phyloP scores from a whole-genome alignment of 2,329 filamentous ascomycete species.

The Didymella pomorum region DNA sequence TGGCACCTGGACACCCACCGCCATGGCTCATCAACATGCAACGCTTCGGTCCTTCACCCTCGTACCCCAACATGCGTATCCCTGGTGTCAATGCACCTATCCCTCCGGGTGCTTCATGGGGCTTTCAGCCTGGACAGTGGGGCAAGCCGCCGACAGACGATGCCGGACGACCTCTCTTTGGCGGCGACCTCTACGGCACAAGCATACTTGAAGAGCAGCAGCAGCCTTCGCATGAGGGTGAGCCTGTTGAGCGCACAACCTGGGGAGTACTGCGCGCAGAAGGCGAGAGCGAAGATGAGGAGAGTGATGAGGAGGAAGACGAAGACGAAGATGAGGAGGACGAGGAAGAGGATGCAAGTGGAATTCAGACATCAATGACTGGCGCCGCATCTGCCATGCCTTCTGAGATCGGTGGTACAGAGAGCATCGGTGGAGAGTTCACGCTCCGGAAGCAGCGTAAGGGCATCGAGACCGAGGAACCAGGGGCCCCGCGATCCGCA shows the following conservation, averaged over 20 bases:
- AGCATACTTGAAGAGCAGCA: constrained; percentile 67
- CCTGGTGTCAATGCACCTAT: constrained; percentile 93
- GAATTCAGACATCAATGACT: constrained; percentile 75
- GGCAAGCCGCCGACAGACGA: constrained; percentile 96
- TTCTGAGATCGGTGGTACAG: constrained; percentile 77
- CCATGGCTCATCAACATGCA: constrained; percentile 99
- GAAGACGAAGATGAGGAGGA: constrained; percentile 73
- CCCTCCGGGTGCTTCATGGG: constrained; percentile 88
- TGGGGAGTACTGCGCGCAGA: constrained; percentile 92
- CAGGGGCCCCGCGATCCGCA: constrained; percentile 73
- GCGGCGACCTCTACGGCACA: constrained; percentile 93
- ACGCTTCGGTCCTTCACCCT: constrained; percentile 89
- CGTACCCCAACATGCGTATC: constrained; percentile 94
- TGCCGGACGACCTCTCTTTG: constrained; percentile 87
- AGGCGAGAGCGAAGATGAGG: constrained; percentile 73
- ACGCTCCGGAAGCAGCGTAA: constrained; percentile 83
- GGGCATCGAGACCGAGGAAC: constrained; percentile 88
- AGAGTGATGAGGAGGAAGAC: constrained; percentile 65
- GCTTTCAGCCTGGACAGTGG: constrained; percentile 93
- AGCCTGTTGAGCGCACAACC: constrained; percentile 83
- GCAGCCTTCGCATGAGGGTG: constrained; percentile 64
- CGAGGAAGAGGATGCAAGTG: constrained; percentile 66
- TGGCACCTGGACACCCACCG: constrained; percentile 89
- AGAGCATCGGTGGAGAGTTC: constrained; percentile 84
- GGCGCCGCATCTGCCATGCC: constrained; percentile 77